Evolutionary conservation across 2,329 filamentous ascomycete species (phyloP), one percentile per base, ranked within the genome.

Genomic region (Sporothrix luriei): DNA sequence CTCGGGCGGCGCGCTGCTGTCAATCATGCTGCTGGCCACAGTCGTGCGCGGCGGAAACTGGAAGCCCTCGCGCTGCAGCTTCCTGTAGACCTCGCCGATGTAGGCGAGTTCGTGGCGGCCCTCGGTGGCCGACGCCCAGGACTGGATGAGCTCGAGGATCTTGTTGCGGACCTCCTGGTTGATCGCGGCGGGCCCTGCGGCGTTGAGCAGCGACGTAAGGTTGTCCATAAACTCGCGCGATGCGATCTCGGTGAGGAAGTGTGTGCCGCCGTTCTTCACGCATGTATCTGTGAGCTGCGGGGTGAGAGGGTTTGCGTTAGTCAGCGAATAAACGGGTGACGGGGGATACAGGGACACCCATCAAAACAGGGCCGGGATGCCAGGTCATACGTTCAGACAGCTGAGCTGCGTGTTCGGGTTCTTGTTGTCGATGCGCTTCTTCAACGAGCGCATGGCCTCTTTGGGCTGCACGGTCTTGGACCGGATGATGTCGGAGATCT

Each of bases 181-280:
- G 55, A 95, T 85, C 10, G 92, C 89, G 48, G 87, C 88, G 21
- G 83, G 80, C 2, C 92, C 91, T 66, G 91, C 89, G 21, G 91
- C 91, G 78, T 94, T 94, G 43, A 99, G 85, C 19, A 99, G 85
- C 46, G 94, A 97, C 21, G 92, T 90, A 67, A 99, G 82, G 78
- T 97, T 97, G 81, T 99, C 95, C 91, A 99, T 96, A 77, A 98
- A 99, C 82, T 99, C 95, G 73, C 94, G 89, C 21, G 94, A 97
- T 52, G 95, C 94, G 75, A 99, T 95, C 82, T 99, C 95, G 74
- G 90, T 86, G 65, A 99, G 89, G 80, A 99, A 99, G 80, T 99
- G 95, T 51, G 91, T 87, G 75, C 95, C 95, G 71, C 95, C 95
- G 83, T 99, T 99, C 83, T 99, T 99, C 72, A 98, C 93, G 78